Percentiles rank a stretch among this genome's conserved stretches.
Evolutionary conservation across 2,329 filamentous ascomycete species (phyloP).

Genomic region (Botrytis fabae): DNA sequence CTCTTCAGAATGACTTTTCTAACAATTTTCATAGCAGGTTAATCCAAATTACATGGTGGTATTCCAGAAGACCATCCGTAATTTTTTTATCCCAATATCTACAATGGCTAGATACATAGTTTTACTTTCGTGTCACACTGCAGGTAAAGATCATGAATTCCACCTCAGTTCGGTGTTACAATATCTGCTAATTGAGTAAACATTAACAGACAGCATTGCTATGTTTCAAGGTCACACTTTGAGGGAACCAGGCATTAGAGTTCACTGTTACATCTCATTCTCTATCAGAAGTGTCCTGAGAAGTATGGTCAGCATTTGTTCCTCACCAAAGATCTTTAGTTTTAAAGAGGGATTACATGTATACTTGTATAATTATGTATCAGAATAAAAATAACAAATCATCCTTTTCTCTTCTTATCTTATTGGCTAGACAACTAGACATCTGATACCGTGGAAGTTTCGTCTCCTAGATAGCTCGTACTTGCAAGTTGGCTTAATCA

Average conservation of each 20-base stretch:
- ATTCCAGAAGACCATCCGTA: background rate
- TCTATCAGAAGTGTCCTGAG: background rate
- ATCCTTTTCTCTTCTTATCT: background rate
- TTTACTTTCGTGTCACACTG: background rate
- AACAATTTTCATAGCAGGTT: rapidly evolving
- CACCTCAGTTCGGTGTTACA: rapidly evolving
- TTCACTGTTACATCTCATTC: background rate
- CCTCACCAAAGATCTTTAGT: background rate
- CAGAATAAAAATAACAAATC: background rate
- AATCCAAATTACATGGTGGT: background rate
- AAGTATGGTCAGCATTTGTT: background rate
- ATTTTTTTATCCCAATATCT: rapidly evolving
- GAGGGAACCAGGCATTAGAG: too few species aligned
- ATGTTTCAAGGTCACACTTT: background rate
- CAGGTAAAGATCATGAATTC: background rate
- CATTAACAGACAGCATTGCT: background rate
- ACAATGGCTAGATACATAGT: background rate
- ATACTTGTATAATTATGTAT: background rate
- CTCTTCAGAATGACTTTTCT: background rate
- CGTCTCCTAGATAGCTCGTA: background rate
- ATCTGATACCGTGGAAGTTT: background rate
- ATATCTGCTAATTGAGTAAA: background rate
- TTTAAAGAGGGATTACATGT: background rate
- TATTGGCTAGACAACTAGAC: background rate
- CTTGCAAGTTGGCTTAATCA: background rate